A percentile compares a stretch with the other conserved stretches of the same genome.
Evolutionary conservation across 2,329 filamentous ascomycete genomes (phyloP).

Genomic region (Colletotrichum phormii): DNA sequence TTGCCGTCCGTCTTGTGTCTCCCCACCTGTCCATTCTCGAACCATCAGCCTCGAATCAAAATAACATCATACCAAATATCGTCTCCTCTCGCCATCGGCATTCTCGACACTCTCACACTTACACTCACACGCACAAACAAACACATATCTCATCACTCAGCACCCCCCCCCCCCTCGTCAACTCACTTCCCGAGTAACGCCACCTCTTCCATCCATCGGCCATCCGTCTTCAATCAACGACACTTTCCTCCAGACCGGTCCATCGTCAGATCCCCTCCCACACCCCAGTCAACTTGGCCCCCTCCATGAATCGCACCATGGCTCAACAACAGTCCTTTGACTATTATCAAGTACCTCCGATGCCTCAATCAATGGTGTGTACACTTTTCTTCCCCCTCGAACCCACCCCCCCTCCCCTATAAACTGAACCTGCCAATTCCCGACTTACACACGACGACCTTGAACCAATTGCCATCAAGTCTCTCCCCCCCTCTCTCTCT

Average conservation of each 20-base stretch:
- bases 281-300: slow-evolving; percentile 7
- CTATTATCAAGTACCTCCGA: slow-evolving; percentile 32
- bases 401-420: background rate
- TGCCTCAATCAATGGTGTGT: slow-evolving; percentile 34
- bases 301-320: slow-evolving; percentile 30
- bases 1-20: slow-evolving; percentile 24
- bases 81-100: slow-evolving; percentile 23
- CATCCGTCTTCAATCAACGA: background rate
- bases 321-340: slow-evolving; percentile 34
- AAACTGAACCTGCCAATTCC: background rate
- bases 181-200: slow-evolving; percentile 21
- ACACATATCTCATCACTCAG: slow-evolving; percentile 4
- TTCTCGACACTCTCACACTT: background rate
- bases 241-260: background rate
- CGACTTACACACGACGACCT: background rate
- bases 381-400: background rate
- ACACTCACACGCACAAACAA: too few relatives aligned
- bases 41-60: slow-evolving; percentile 28
- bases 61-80: slow-evolving; percentile 15
- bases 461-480: background rate
- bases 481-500: background rate
- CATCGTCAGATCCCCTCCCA: background rate
- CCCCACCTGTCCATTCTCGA: slow-evolving; percentile 32
- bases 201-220: background rate
- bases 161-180: too few relatives aligned